A percentile compares a stretch with the other conserved stretches of the same genome.
phyloP scores from a whole-genome alignment of 805 yeast species.

The Candida ortonii region DNA sequence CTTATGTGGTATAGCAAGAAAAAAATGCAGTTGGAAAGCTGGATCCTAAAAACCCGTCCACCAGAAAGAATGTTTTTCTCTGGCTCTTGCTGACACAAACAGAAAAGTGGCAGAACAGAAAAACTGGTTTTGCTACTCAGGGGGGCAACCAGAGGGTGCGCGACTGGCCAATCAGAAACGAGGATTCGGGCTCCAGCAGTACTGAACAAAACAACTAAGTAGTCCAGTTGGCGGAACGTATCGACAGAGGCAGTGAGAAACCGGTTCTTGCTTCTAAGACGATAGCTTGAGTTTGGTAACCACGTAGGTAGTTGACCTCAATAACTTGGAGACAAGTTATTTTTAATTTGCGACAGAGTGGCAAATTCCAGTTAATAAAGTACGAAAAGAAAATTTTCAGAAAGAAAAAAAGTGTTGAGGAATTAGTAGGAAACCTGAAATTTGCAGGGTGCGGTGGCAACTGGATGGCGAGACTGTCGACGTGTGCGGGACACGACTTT shows the following conservation, averaged over 20 bases:
- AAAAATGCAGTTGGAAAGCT: conserved; percentile 3
- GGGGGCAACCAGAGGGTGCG: no score
- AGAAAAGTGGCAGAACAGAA: conserved; percentile 4
- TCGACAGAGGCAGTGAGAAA: no score
- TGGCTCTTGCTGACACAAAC: conserved; percentile 3
- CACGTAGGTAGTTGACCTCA: no score
- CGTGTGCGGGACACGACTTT: conserved; percentile 8
- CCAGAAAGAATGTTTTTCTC: conserved; percentile 2
- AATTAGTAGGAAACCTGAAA: conserved; percentile 9
- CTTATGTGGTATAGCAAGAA: conserved; percentile 2
- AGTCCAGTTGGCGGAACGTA: no score
- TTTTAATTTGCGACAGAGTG: conserved; percentile 15
- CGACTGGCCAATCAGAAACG: conserved; percentile 26
- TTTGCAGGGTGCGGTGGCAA: conserved; percentile 15
- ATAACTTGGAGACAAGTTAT: conserved; percentile 17
- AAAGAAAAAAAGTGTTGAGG: conserved; percentile 17
- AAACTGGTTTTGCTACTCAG: no score
- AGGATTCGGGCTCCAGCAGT: conserved; percentile 14
- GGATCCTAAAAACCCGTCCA: conserved; percentile 7
- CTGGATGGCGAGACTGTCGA: conserved; percentile 9
- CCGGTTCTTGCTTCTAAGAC: no score
- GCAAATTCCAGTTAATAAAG: conserved; percentile 16
- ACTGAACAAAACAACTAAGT: conserved; percentile 39
- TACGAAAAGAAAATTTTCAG: conserved; percentile 11
- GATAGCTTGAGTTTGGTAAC: no score